Percentiles rank a stretch among this genome's conserved stretches.
These are phyloP conservation scores for Metschnikowia continentalis DNA, from an alignment of 805 yeast genomes.

Conservation along the genomic window DNA sequence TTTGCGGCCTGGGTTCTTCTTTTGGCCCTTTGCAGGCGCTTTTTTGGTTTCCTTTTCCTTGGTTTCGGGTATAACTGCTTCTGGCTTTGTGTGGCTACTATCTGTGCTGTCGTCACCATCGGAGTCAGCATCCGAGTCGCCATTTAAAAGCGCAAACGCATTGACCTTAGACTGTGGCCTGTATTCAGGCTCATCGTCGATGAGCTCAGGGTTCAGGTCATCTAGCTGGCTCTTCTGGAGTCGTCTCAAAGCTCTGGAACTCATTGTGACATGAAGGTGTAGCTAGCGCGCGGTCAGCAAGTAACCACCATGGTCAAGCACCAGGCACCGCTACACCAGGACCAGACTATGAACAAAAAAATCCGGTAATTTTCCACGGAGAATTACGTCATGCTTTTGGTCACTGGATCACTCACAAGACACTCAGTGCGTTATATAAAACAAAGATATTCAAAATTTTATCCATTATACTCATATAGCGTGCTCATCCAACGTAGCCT, in stretches of 20 bases:
- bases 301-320: not conserved
- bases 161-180: conserved; percentile 23
- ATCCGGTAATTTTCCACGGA: too few relatives aligned
- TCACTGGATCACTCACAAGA: too few relatives aligned
- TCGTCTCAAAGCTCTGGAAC: conserved; percentile 25
- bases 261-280: conserved; percentile 14
- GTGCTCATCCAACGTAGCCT: too few relatives aligned
- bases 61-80: conserved; percentile 7
- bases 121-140: conserved; percentile 15
- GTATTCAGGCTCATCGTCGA: conserved; percentile 11
- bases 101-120: conserved; percentile 16
- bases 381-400: too few relatives aligned
- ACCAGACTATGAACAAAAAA: too few relatives aligned
- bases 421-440: too few relatives aligned
- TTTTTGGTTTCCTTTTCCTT: conserved; percentile 3
- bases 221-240: conserved; percentile 19
- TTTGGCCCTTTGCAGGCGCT: conserved; percentile 2
- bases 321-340: not conserved
- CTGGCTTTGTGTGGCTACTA: conserved; percentile 3
- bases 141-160: conserved; percentile 42
- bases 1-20: conserved; percentile 23
- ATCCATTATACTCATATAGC: too few relatives aligned
- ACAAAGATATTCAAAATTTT: too few relatives aligned
- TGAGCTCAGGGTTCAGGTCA: conserved; percentile 12
- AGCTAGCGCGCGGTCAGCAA: conserved; percentile 1